These are phyloP conservation scores for Gossypium mustelinum DNA, from an alignment of 345 rosid genomes.

Conservation along the genomic window DNA sequence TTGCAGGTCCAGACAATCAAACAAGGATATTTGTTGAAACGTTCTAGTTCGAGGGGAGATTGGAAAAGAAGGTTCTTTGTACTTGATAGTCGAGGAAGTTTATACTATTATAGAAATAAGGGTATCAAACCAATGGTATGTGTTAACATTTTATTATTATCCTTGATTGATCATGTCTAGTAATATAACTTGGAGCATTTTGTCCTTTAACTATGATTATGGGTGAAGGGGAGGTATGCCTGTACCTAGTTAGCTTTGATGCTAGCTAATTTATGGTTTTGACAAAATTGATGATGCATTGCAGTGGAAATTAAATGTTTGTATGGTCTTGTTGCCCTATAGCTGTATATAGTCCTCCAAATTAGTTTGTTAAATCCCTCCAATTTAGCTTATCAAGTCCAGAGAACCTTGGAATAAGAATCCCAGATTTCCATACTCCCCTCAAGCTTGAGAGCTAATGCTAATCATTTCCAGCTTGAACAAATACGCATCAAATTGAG, in stretches of 20 bases:
- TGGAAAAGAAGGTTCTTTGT: conserved; percentile 93
- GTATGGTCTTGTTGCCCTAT: neutral
- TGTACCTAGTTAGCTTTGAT: neutral
- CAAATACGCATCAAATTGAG: too few species aligned
- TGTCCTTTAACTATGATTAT: neutral
- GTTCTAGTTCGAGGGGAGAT: conserved; percentile 63
- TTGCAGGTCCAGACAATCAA: conserved; percentile 56
- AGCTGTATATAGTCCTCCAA: neutral
- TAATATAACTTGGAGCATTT: neutral
- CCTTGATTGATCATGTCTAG: conserved; percentile 12
- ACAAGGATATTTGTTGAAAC: conserved; percentile 77
- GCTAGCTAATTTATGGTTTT: neutral
- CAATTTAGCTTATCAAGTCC: too few species aligned
- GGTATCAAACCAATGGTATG: conserved; percentile 57
- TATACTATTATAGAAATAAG: conserved; percentile 69
- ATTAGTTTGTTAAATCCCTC: too few species aligned
- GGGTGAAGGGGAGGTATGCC: neutral
- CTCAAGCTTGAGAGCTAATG: too few species aligned
- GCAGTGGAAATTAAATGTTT: neutral
- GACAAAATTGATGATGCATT: neutral
- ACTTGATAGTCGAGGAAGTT: conserved; percentile 71
- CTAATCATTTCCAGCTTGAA: too few species aligned
- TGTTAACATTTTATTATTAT: neutral
- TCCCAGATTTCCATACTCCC: too few species aligned
- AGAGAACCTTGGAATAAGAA: too few species aligned